Percentiles rank a stretch among this genome's conserved stretches.
Evolutionary conservation across 1,284 basidiomycete species (phyloP).

Genomic region (Polyporus tsugae): DNA sequence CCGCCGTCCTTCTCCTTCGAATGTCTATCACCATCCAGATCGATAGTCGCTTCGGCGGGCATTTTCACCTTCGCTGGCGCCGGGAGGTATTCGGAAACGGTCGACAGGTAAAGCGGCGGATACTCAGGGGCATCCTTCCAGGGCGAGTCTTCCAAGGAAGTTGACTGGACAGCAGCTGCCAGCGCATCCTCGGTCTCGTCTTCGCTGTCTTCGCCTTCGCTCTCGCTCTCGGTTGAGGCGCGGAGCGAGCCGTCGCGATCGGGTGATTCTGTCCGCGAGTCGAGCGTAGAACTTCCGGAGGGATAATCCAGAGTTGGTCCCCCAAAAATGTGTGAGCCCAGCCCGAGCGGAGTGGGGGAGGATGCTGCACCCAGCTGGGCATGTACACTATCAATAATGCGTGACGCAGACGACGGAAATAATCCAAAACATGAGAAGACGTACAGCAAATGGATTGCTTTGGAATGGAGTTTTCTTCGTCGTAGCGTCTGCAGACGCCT

Average conservation of each 20-base stretch:
- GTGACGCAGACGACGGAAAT: not conserved
- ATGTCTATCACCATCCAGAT: constrained; percentile 48
- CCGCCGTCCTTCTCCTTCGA: constrained; percentile 48
- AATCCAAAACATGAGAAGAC: constrained; percentile 34
- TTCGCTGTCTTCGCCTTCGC: constrained; percentile 39
- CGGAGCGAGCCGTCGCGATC: constrained; percentile 20
- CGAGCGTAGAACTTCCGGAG: constrained; percentile 22
- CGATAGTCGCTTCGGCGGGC: constrained; percentile 51
- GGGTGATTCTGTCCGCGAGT: constrained; percentile 25
- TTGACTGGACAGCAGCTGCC: constrained; percentile 65
- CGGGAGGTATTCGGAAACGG: constrained; percentile 72
- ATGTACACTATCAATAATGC: constrained; percentile 6
- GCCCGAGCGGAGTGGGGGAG: constrained; percentile 52
- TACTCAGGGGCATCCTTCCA: constrained; percentile 73
- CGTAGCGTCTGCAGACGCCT: constrained; percentile 42
- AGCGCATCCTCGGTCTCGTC: constrained; percentile 52
- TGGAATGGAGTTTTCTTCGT: constrained; percentile 44
- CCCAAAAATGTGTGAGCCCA: constrained; percentile 74
- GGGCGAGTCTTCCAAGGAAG: constrained; percentile 62
- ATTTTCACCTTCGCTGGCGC: constrained; percentile 59
- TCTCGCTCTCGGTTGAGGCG: constrained; percentile 22
- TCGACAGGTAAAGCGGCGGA: constrained; percentile 76
- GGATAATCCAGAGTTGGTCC: constrained; percentile 30
- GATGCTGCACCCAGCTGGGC: constrained; percentile 35
- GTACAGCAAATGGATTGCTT: constrained; percentile 76